Evolutionary conservation across 2,329 filamentous ascomycete species (phyloP).

Genomic region (Alternaria sp.): DNA sequence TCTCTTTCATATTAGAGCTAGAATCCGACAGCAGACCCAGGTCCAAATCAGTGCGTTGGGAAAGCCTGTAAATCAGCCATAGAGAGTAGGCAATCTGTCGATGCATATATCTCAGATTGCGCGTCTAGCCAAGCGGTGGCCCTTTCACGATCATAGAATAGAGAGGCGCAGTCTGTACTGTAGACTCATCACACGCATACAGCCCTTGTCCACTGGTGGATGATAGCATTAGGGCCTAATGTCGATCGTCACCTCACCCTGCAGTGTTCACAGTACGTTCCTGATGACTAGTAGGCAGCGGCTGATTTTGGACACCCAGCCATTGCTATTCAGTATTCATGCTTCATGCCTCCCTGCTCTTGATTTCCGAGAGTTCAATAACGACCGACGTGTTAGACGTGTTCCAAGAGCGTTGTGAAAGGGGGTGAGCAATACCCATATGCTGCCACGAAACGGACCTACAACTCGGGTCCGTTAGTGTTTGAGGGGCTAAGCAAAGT

Average conservation of each 20-base stretch:
- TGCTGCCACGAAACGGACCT: conserved; percentile 1
- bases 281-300: not conserved
- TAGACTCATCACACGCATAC: conserved; percentile 4
- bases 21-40: not conserved
- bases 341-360: not conserved
- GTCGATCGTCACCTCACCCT: conserved; percentile 8
- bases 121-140: not conserved
- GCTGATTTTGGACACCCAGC: not conserved
- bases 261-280: not conserved
- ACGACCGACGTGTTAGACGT: not conserved
- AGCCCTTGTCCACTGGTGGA: not conserved
- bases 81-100: not conserved
- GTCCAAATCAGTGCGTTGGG: not conserved
- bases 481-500: not conserved
- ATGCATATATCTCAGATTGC: not conserved
- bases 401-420: not conserved
- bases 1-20: conserved; percentile 2
- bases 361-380: not conserved
- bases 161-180: conserved; percentile 9
- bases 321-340: not conserved
- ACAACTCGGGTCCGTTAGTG: conserved; percentile 1
- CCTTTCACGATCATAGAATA: not conserved
- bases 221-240: not conserved
- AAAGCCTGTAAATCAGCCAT: conserved; percentile 1
- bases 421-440: not conserved